Evolutionary conservation across 768 basidiomycete species (phyloP).

Genomic region (Kwoniella europaea): DNA sequence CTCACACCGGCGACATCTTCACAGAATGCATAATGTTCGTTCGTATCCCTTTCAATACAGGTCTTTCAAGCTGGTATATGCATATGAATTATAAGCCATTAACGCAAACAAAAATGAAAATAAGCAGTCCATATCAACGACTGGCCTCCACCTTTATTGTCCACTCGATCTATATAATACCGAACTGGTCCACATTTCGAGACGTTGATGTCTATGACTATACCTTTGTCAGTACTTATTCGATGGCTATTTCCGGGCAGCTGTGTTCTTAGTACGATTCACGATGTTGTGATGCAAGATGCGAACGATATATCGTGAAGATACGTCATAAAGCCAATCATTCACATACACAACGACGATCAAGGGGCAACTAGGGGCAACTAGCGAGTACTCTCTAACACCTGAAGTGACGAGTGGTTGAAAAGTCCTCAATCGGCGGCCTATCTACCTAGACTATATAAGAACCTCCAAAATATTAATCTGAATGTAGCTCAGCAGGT

Average conservation of each 20-base stretch:
- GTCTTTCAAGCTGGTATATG: too few species aligned
- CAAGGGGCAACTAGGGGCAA: background rate
- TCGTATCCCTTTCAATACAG: too few species aligned
- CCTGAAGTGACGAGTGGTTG: too few species aligned
- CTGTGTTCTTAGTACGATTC: too few species aligned
- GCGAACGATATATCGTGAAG: background rate
- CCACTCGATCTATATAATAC: background rate
- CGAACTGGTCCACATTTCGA: background rate
- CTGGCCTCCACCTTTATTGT: background rate
- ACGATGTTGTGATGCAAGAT: background rate
- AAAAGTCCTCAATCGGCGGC: too few species aligned
- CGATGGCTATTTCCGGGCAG: too few species aligned
- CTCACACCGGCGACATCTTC: too few species aligned
- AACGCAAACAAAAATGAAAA: too few species aligned
- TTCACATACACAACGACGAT: background rate
- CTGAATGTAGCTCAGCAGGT: too few species aligned
- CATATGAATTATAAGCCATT: too few species aligned
- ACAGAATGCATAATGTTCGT: too few species aligned
- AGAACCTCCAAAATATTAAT: background rate
- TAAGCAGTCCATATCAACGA: background rate
- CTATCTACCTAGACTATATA: background rate
- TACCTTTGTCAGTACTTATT: background rate
- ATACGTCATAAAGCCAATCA: background rate
- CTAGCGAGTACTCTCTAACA: background rate
- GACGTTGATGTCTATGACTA: too few species aligned